Evolutionary conservation across 2,329 filamentous ascomycete species (phyloP).

Genomic region (Boeremia exigua): DNA sequence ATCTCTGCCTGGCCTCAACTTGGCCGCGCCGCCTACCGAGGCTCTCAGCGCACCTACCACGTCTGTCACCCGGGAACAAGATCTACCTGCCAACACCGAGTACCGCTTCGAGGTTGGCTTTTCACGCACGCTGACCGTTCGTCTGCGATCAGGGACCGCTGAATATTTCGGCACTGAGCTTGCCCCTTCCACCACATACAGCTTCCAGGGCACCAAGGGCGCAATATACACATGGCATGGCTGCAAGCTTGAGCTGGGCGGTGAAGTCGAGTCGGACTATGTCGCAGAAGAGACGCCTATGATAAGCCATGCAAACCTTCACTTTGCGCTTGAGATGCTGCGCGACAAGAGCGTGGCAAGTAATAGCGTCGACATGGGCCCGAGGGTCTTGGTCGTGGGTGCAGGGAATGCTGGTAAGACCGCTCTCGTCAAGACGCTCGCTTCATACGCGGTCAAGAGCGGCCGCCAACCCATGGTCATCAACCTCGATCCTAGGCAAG

Average conservation of each 20-base stretch:
- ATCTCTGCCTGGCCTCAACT: conserved; percentile 55
- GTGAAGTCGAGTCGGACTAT: conserved; percentile 72
- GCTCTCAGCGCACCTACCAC: conserved; percentile 29
- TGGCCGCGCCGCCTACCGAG: conserved; percentile 43
- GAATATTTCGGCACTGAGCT: conserved; percentile 97
- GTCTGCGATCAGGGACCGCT: conserved; percentile 80
- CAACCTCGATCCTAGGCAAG: conserved; percentile 82
- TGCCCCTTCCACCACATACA: conserved; percentile 78
- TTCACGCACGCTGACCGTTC: conserved; percentile 45
- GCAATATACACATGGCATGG: conserved; percentile 94
- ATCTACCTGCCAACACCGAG: conserved; percentile 55
- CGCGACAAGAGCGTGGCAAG: conserved; percentile 64
- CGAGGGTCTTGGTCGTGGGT: conserved; percentile 84
- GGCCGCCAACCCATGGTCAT: conserved; percentile 80
- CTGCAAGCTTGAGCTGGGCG: conserved; percentile 80
- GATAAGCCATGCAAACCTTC: conserved; percentile 80
- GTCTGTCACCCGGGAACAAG: conserved; percentile 46
- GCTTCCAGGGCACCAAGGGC: conserved; percentile 80
- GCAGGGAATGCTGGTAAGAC: conserved; percentile 83
- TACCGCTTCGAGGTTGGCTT: conserved; percentile 52
- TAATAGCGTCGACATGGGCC: conserved; percentile 60
- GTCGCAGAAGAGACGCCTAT: conserved; percentile 81
- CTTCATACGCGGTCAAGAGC: conserved; percentile 77
- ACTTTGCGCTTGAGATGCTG: conserved; percentile 81
- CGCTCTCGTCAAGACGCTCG: conserved; percentile 75